Evolutionary conservation across 345 rosid species (phyloP), one percentile per base, ranked within the genome.

Genomic region (Euphorbia tirucalli): DNA sequence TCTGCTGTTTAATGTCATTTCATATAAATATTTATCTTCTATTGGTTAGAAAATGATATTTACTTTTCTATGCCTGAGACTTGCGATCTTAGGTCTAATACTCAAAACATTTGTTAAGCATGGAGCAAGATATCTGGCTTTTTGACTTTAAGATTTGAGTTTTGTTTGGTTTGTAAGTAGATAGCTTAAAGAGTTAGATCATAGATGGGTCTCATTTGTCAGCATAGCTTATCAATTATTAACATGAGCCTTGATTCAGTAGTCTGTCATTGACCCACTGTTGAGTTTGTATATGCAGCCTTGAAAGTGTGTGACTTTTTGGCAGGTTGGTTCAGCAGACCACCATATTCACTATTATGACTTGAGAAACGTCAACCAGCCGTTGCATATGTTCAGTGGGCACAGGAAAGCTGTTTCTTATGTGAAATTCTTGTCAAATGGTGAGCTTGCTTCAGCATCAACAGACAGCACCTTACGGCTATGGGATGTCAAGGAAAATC

Each of bases 261-360:
- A 14, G 32, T 32, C 37, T 32, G 37, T 2, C 41, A 22, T 62
- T 16, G 46, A 4, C 30, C 2, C 30, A 15, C 22, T 16, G 22
- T 55, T 66, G 7, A 9, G 30, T 25, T 24, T 21, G 7, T 4
- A 54, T 14, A 24, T 55, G 30, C 27, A 4, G 30, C 48, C 65
- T 27, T 65, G 28, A 56, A 54, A 21, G 8, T 4, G 68, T 32
- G 25, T 44, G 28, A 48, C 32, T 61, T 66, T 68, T 75, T 59
- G 80, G 79, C 90, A 96, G 99, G 99, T 88, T 75, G 98, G 98
- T 71, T 96, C 98, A 39, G 99, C 97, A 59, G 98, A 91, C 62
- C 98, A 91, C 76, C 94, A 91, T 75, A 91, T 96, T 75, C 96
- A 91, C 72, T 91, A 87, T 72, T 96, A 89, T 48, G 99, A 96